Evolutionary conservation across 2,329 filamentous ascomycete species (phyloP).

Genomic region (Pestalotiopsis fici): DNA sequence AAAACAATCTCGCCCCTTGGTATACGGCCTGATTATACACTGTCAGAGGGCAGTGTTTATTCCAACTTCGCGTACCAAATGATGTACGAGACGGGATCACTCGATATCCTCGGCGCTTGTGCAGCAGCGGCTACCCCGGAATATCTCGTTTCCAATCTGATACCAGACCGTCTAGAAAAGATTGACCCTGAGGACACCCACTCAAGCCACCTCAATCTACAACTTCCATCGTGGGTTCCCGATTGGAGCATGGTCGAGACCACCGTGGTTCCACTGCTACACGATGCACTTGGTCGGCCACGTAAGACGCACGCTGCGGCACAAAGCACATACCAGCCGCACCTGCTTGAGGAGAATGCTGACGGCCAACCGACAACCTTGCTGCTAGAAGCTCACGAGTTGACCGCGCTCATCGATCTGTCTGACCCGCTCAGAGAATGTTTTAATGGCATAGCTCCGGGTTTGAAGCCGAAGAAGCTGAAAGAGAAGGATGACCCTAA

Average conservation of each 20-base stretch:
- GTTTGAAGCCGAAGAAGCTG: background rate
- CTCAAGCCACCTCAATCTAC: background rate
- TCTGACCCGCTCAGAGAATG: background rate
- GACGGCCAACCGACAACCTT: background rate
- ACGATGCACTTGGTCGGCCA: slow-evolving; percentile 6
- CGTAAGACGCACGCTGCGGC: slow-evolving; percentile 1
- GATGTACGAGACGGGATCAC: background rate
- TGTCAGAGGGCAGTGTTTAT: background rate
- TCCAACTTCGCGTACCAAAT: background rate
- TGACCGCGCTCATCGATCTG: background rate
- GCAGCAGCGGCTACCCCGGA: background rate
- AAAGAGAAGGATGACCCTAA: background rate
- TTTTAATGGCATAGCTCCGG: background rate
- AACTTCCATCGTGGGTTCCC: slow-evolving; percentile 9
- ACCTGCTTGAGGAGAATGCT: background rate
- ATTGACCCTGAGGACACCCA: background rate
- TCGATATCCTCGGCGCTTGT: slow-evolving; percentile 8
- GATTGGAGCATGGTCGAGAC: slow-evolving; percentile 7
- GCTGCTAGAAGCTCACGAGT: background rate
- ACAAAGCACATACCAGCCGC: background rate
- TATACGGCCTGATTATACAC: slow-evolving; percentile 3
- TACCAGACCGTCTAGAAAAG: background rate
- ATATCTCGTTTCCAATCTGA: background rate
- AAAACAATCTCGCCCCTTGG: background rate
- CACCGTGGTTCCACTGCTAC: background rate